These are phyloP conservation scores for Metschnikowia cerradonensis DNA, from an alignment of 805 yeast genomes.

Conservation along the genomic window DNA sequence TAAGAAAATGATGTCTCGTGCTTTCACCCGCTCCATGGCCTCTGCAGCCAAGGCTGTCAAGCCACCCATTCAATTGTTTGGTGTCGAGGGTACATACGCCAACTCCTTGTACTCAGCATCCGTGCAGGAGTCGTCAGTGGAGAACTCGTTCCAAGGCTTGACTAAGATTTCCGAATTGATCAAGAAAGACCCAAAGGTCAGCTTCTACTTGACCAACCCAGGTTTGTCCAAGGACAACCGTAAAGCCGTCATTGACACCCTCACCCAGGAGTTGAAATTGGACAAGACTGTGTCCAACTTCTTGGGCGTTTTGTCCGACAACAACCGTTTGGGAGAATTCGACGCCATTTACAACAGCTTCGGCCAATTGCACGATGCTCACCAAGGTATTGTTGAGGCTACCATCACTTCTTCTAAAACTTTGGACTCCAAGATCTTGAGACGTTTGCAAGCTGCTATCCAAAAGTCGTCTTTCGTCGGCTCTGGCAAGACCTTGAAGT, in stretches of 20 bases:
- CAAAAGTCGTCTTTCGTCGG: constrained; percentile 79
- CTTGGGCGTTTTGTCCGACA: constrained; percentile 81
- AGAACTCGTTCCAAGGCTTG: constrained; percentile 64
- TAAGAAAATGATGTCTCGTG: constrained; percentile 53
- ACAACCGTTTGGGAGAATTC: constrained; percentile 83
- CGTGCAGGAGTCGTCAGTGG: constrained; percentile 72
- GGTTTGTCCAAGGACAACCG: constrained; percentile 76
- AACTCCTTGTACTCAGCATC: constrained; percentile 92
- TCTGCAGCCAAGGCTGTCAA: constrained; percentile 61
- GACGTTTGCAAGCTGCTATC: constrained; percentile 75
- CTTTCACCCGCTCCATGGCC: constrained; percentile 68
- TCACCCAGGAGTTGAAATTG: constrained; percentile 46
- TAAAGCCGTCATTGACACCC: constrained; percentile 58
- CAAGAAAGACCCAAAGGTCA: constrained; percentile 59
- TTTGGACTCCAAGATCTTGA: constrained; percentile 74
- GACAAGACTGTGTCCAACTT: constrained; percentile 77
- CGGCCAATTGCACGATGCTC: constrained; percentile 75
- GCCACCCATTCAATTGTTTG: constrained; percentile 92
- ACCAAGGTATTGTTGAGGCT: constrained; percentile 90
- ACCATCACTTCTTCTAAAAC: constrained; percentile 83
- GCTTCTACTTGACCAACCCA: constrained; percentile 69
- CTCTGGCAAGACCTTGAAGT: constrained; percentile 76
- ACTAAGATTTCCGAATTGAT: constrained; percentile 52
- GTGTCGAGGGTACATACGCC: constrained; percentile 96
- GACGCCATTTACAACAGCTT: constrained; percentile 65